Conservation (phyloP, 2,329 filamentous ascomycete genomes). For the Herpotrichia juniperi region DNA sequence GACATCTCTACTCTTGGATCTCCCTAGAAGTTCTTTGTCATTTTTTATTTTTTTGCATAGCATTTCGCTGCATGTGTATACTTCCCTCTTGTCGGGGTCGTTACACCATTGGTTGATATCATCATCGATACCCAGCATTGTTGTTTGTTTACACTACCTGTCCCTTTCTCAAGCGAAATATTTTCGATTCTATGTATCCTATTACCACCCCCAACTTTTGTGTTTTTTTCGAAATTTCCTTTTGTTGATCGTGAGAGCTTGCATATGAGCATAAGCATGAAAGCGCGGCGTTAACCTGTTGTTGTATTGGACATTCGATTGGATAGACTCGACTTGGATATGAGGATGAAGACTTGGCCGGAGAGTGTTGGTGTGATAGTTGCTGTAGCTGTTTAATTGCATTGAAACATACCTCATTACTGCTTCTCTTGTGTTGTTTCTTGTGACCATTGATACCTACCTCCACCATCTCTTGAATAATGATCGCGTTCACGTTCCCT, state of each 20-base stretch:
- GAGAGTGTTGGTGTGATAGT: neutral
- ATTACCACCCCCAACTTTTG: neutral
- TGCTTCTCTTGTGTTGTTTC: neutral
- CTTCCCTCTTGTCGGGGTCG: neutral
- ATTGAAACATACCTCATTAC: neutral
- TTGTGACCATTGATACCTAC: too few species aligned
- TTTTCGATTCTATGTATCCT: conserved; percentile 3
- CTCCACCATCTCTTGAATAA: too few species aligned
- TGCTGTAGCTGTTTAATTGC: conserved; percentile 1
- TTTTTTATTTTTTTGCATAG: neutral
- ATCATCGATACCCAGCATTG: neutral
- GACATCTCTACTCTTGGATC: neutral
- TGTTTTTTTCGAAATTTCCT: neutral
- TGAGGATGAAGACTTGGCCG: too few species aligned
- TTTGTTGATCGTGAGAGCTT: neutral
- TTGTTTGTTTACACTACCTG: neutral
- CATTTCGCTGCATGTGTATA: neutral
- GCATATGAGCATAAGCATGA: conserved; percentile 1
- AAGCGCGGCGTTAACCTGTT: conserved; percentile 1
- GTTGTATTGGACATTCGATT: neutral
- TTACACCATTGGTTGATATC: neutral
- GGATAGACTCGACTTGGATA: neutral
- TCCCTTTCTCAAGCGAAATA: neutral
- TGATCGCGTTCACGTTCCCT: too few species aligned
- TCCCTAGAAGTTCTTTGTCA: neutral